Base-by-base conservation (phyloP, 352 stramenopile genomes). In the Chrysophaeum taylorii region DNA sequence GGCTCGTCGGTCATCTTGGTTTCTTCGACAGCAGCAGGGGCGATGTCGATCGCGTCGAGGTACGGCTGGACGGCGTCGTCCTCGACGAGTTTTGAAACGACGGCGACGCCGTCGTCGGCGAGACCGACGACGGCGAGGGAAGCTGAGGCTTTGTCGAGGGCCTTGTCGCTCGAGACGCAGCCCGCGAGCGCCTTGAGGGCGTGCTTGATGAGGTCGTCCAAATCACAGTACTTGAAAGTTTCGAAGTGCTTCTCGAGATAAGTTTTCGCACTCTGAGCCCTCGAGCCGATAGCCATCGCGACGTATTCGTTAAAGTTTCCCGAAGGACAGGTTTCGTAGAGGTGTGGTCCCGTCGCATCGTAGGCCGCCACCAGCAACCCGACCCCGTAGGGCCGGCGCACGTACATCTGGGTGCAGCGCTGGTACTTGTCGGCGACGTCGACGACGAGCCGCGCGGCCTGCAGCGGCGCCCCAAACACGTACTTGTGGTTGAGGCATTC, bases 401-500 rank as follows among this genome's bases (percentile, higher is more conserved):
- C 96, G 84, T 98, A 99, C 42, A 91, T 97, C 85, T 99, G 95
- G 52, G 95, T 99, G 70, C 93, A 98, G 57, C 95, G 86, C 79
- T 99, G 95, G 78, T 98, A 95, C 81, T 96, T 97, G 84, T 99
- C 95, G 7, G 95, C 94, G 21, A 99, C 79, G 78, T 98, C 92
- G 64, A 86, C 89, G 33, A 98, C 93, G 57, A 99, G 81, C 14
- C 92, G 85, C 43, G 91, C 89, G 14, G 93, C 89, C 23, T 93
- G 92, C 83, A 66, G 57, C 33, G 57, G 81, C 70, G 91, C 94
- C 63, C 94, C 93, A 79, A 98, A 99, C 42, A 98, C 90, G 77
- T 98, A 99, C 83, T 98, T 98, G 87, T 98, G 92, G 82, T 98
- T 98, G 66, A 99, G 81, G 75, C 92, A 97, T 82, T 99, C 95